Percentiles rank a stretch among this genome's conserved stretches.
Conservation (phyloP, 805 yeast genomes). For the Candida tibetensis region DNA sequence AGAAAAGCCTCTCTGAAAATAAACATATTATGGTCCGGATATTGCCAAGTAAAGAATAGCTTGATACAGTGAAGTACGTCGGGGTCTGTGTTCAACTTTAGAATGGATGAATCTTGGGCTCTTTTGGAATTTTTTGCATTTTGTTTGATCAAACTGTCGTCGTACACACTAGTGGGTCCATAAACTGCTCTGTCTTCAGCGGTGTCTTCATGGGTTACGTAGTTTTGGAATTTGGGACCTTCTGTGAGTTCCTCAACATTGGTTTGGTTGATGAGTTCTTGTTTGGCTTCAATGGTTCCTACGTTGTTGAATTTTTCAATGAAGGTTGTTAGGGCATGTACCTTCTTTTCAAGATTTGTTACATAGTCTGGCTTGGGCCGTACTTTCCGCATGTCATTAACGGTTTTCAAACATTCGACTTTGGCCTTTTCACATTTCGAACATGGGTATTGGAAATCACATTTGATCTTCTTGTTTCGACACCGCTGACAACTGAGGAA, state of each 20-base stretch:
- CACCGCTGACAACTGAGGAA: conserved; percentile 38
- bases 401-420: conserved; percentile 45
- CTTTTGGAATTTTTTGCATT: conserved; percentile 9
- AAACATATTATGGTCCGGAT: conserved; percentile 61
- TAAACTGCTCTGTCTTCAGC: conserved; percentile 36
- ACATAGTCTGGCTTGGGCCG: conserved; percentile 51
- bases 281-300: conserved; percentile 16
- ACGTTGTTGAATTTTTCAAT: conserved; percentile 23
- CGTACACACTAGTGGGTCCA: conserved; percentile 47
- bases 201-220: conserved; percentile 2
- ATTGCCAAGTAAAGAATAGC: conserved; percentile 60
- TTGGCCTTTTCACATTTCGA: conserved; percentile 42
- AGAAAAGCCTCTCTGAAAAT: conserved; percentile 63
- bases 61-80: conserved; percentile 36
- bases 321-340: conserved; percentile 22
- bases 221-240: background rate
- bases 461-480: conserved; percentile 44
- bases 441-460: conserved; percentile 50
- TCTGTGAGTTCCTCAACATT: background rate
- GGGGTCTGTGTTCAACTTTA: conserved; percentile 31
- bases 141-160: conserved; percentile 24
- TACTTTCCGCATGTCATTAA: conserved; percentile 49
- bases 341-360: conserved; percentile 38
- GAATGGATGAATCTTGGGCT: conserved; percentile 15
- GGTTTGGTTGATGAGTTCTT: conserved; percentile 9